Evolutionary conservation across 176 grass and related monocot genomes (phyloP).

Genomic region (Saccharum officinarum): DNA sequence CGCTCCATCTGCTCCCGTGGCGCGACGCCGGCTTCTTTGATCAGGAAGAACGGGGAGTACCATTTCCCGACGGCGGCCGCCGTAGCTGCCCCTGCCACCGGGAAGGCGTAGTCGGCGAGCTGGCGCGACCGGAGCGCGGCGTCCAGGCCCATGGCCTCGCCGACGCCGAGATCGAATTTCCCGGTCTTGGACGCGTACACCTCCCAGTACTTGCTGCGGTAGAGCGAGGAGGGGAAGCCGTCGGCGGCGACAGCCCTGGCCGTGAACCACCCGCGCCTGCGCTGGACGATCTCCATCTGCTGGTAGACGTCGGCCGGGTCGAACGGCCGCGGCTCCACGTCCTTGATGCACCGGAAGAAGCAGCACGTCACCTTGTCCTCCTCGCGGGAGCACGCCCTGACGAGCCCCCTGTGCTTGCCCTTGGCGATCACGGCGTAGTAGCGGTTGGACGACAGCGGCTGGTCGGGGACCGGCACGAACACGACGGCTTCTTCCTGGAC

Average conservation of each 20-base stretch:
- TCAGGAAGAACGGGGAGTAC: slow-evolving; percentile 59
- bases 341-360: slow-evolving; percentile 31
- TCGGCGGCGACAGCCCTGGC: slow-evolving; percentile 54
- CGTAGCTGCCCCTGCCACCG: not conserved
- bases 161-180: slow-evolving; percentile 40
- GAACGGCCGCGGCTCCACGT: slow-evolving; percentile 45
- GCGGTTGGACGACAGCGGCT: slow-evolving; percentile 48
- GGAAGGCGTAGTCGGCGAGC: not conserved
- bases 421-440: slow-evolving; percentile 51
- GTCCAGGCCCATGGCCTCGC: slow-evolving; percentile 35
- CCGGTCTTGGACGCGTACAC: slow-evolving; percentile 34
- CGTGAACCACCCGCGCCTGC: slow-evolving; percentile 38
- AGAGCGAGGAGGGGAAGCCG: slow-evolving; percentile 37
- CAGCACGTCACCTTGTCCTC: slow-evolving; percentile 50
- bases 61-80: slow-evolving; percentile 39
- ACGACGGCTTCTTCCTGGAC: slow-evolving; percentile 32
- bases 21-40: slow-evolving; percentile 32
- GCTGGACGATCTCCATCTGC: slow-evolving; percentile 56
- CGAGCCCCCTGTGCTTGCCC: slow-evolving; percentile 45
- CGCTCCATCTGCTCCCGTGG: slow-evolving; percentile 40
- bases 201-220: slow-evolving; percentile 48
- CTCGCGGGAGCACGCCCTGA: slow-evolving; percentile 45
- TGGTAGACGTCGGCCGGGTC: slow-evolving; percentile 67
- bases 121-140: slow-evolving; percentile 20
- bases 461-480: slow-evolving; percentile 63